A percentile compares a stretch with the other conserved stretches of the same genome.
These are phyloP conservation scores for Vicia sativa DNA, from an alignment of 306 rosid genomes.

Conservation along the genomic window DNA sequence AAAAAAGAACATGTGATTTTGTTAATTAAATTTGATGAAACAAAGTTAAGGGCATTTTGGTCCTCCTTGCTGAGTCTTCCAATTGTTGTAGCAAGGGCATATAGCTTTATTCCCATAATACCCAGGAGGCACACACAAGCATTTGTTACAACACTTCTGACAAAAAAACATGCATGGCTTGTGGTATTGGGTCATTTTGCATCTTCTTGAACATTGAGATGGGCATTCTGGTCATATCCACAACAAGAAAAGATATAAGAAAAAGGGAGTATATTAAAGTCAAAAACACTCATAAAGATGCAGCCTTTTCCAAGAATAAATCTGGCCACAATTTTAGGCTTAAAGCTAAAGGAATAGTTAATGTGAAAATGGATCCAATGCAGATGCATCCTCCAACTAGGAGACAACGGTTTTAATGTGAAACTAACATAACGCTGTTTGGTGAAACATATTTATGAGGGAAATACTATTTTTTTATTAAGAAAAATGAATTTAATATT, in stretches of 20 bases:
- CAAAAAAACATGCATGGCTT: constrained; percentile 92
- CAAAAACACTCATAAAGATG: constrained; percentile 25
- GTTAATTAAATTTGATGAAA: constrained; percentile 14
- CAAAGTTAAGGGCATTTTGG: constrained; percentile 76
- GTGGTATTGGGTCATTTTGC: constrained; percentile 74
- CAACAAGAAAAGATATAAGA: no score
- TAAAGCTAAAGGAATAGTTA: not conserved
- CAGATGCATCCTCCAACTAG: not conserved
- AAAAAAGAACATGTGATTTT: not conserved
- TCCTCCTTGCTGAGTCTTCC: constrained; percentile 93
- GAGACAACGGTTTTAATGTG: not conserved
- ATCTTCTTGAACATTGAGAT: constrained; percentile 68
- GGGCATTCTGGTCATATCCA: constrained; percentile 75
- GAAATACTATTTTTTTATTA: no score
- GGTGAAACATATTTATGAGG: no score
- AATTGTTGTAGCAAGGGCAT: constrained; percentile 95
- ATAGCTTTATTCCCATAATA: constrained; percentile 82
- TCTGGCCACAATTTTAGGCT: constrained; percentile 22
- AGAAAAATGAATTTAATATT: no score
- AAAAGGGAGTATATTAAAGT: constrained; percentile 17
- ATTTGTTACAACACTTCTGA: constrained; percentile 80
- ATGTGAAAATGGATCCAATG: constrained; percentile 21
- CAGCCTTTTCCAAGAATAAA: constrained; percentile 25
- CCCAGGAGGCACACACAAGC: constrained; percentile 91
- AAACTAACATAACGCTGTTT: not conserved